phyloP scores from a whole-genome alignment of 345 rosid species.

The Hypericum androsaemum region DNA sequence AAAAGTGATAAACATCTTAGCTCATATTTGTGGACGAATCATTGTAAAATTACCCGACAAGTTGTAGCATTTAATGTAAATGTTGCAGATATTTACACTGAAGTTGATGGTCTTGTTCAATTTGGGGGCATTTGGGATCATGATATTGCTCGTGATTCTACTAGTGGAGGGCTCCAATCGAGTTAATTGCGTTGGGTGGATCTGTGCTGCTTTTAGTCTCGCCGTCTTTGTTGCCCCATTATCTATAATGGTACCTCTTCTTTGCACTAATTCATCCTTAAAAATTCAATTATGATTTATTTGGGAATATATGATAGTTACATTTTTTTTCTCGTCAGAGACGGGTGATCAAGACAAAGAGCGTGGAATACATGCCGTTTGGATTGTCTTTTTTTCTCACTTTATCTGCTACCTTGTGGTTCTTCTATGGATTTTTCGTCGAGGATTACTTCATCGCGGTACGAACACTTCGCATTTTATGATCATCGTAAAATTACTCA shows the following conservation, averaged over 20 bases:
- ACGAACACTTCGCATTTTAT: not conserved
- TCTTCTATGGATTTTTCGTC: slow-evolving; percentile 5
- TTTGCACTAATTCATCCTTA: not conserved
- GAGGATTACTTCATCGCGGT: slow-evolving; percentile 2
- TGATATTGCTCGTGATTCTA: slow-evolving; percentile 3
- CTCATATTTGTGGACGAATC: too few species aligned
- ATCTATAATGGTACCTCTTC: slow-evolving; percentile 10
- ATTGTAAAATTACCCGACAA: not conserved
- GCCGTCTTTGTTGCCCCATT: slow-evolving; percentile 16
- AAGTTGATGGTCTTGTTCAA: slow-evolving; percentile 8
- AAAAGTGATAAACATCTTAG: too few species aligned
- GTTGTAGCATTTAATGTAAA: not conserved
- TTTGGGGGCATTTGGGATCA: slow-evolving; percentile 1
- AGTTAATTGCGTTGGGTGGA: slow-evolving; percentile 10
- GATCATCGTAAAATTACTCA: not conserved
- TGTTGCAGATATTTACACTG: slow-evolving; percentile 10
- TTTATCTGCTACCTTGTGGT: not conserved
- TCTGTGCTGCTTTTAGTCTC: slow-evolving; percentile 16
- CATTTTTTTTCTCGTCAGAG: not conserved
- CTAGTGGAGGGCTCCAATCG: not conserved
- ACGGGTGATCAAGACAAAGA: slow-evolving; percentile 2
- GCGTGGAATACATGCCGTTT: slow-evolving; percentile 5
- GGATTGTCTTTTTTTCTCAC: not conserved
- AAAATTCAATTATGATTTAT: not conserved
- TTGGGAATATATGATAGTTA: not conserved